phyloP scores from a whole-genome alignment of 805 yeast species.

The Lipomyces spencermartinsiae region DNA sequence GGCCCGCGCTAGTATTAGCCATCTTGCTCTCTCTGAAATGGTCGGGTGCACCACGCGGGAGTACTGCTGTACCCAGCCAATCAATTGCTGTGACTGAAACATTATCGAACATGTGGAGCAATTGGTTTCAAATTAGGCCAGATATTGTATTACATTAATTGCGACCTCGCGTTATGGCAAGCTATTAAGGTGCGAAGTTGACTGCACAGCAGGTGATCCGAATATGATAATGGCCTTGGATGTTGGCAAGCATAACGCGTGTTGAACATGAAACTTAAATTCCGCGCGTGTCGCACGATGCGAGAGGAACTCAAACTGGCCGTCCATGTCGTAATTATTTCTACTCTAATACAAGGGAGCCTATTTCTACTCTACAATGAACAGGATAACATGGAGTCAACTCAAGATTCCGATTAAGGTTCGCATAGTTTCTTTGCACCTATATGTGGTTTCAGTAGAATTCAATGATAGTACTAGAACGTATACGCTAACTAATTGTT shows the following conservation, averaged over 20 bases:
- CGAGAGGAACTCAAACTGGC: too few relatives aligned
- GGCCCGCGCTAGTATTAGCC: constrained; percentile 22
- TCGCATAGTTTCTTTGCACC: background rate
- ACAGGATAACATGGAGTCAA: constrained; percentile 12
- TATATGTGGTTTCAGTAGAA: background rate
- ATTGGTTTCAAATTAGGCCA: background rate
- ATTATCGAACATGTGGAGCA: background rate
- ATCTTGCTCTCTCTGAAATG: background rate
- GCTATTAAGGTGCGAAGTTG: background rate
- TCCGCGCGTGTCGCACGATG: too few relatives aligned
- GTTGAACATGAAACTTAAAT: too few relatives aligned
- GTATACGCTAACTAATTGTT: background rate
- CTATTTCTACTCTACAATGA: background rate
- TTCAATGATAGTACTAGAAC: background rate
- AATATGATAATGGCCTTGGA: too few relatives aligned
- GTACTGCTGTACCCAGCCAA: background rate
- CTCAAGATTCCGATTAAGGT: constrained; percentile 22
- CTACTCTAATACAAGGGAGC: too few relatives aligned
- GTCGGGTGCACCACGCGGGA: background rate
- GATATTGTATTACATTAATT: too few relatives aligned
- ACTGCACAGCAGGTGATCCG: background rate
- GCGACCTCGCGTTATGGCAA: background rate
- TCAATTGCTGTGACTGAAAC: background rate
- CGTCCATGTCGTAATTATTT: too few relatives aligned
- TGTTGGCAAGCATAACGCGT: too few relatives aligned